These are phyloP conservation scores for Acacia pycnantha DNA, from an alignment of 331 rosid genomes.

Conservation along the genomic window DNA sequence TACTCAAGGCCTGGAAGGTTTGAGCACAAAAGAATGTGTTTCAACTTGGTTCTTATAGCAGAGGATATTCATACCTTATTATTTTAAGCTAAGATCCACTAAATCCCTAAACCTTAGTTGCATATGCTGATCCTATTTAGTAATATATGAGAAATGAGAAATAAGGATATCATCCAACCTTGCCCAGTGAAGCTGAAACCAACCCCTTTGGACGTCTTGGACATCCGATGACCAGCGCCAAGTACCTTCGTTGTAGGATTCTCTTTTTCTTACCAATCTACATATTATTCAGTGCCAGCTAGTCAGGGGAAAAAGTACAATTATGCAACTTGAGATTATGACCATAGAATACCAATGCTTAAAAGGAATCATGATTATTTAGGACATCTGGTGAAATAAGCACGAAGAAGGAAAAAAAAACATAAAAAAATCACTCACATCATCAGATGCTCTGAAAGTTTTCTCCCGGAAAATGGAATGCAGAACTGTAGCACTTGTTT, in stretches of 20 bases:
- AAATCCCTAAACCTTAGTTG: neutral
- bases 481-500: conserved; percentile 64
- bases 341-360: neutral
- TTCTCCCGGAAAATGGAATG: conserved; percentile 86
- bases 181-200: conserved; percentile 73
- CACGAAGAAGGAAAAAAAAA: neutral
- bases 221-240: conserved; percentile 90
- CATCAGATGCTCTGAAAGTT: conserved; percentile 66
- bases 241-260: conserved; percentile 67
- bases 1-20: neutral
- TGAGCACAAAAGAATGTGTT: neutral
- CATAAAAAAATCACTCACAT: conserved; percentile 43
- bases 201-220: conserved; percentile 71
- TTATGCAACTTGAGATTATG: conserved; percentile 21
- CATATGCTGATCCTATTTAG: conserved; percentile 14
- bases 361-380: neutral
- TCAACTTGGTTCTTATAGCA: neutral
- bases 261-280: conserved; percentile 42
- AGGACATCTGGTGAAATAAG: conserved; percentile 10
- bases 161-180: conserved; percentile 55
- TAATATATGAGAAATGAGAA: conserved; percentile 1
- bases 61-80: neutral
- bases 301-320: conserved; percentile 16
- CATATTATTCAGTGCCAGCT: conserved; percentile 20
- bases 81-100: conserved; percentile 1